Base-by-base conservation (phyloP, 345 rosid genomes). In the Heritiera fomes region DNA sequence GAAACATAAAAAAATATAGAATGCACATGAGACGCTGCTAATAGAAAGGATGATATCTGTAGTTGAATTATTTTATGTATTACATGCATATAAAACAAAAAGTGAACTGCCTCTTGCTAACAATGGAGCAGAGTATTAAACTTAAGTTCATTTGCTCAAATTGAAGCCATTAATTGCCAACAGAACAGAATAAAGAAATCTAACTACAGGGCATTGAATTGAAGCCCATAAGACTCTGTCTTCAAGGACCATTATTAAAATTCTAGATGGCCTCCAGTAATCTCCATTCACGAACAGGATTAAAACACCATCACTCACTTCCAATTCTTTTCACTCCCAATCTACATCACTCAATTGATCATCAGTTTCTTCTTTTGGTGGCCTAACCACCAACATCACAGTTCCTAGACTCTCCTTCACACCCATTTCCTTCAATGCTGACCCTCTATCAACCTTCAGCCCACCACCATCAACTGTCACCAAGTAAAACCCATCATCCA, bases 381-480 rank as follows among this genome's bases (percentile, higher is more conserved):
- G 92, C 82, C 96, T 87, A 66, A 92, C 94, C 76, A 95, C 90
- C 82, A 93, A 71, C 30, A 91, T 80, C 81, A 87, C 88, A 0
- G 87, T 87, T 79, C 92, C 94, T 67, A 95, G 78, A 73, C 92
- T 86, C 83, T 88, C 91, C 81, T 58, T 84, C 20, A 89, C 89
- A 17, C 92, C 90, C 61, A 30, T 81, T 75, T 78, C 89, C 84
- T 87, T 91, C 91, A 94, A 86, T 0, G 46, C 82, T 2, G 85
- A 85, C 7, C 99, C 99, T 84, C 88, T 88, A 87, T 92, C 93
- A 68, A 93, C 90, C 85, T 87, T 89, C 84, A 94, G 58, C 18
- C 53, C 82, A 14, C 84, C 92, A 17, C 65, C 84, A 12, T 75
- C 86, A 74, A 70, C 75, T 3, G 46, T 81, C 79, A 88, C 94